These are phyloP conservation scores for Colletotrichum sp. DNA, from an alignment of 2,329 filamentous ascomycete species.

Conservation along the genomic window DNA sequence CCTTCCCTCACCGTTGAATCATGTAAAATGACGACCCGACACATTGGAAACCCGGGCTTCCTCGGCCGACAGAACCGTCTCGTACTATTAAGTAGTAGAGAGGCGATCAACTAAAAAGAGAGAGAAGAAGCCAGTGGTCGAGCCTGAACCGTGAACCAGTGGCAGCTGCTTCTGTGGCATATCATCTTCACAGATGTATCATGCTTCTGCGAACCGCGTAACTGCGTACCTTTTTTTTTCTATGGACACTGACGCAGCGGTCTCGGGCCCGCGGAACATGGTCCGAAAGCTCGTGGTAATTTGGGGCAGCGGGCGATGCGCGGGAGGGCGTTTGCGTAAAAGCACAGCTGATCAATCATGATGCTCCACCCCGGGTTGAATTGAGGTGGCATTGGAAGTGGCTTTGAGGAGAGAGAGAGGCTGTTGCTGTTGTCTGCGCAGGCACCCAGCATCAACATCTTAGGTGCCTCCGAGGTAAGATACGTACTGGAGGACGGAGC, in stretches of 20 bases:
- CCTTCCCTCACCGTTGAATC: not conserved
- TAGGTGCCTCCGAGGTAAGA: not conserved
- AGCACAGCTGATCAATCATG: not conserved
- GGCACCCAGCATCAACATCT: not conserved
- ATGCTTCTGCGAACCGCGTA: not conserved
- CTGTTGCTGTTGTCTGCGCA: not conserved
- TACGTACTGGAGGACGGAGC: not conserved
- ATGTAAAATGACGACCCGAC: not conserved
- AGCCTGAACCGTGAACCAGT: not conserved
- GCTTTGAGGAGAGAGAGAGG: not conserved
- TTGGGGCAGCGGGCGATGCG: not conserved
- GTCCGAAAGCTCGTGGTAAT: not conserved
- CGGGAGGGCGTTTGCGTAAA: not conserved
- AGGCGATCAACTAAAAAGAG: not conserved
- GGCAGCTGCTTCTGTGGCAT: not conserved
- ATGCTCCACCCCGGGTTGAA: not conserved
- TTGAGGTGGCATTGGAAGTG: slow-evolving; percentile 7
- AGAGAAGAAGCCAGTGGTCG: not conserved
- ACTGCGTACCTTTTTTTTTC: not conserved
- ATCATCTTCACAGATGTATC: not conserved
- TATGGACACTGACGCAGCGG: not conserved
- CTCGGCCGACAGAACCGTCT: not conserved
- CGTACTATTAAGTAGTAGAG: not conserved
- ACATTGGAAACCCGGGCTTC: not conserved
- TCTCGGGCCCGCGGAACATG: not conserved